Conservation (phyloP, 129 eudicot species). For the Kitagawia praeruptora region DNA sequence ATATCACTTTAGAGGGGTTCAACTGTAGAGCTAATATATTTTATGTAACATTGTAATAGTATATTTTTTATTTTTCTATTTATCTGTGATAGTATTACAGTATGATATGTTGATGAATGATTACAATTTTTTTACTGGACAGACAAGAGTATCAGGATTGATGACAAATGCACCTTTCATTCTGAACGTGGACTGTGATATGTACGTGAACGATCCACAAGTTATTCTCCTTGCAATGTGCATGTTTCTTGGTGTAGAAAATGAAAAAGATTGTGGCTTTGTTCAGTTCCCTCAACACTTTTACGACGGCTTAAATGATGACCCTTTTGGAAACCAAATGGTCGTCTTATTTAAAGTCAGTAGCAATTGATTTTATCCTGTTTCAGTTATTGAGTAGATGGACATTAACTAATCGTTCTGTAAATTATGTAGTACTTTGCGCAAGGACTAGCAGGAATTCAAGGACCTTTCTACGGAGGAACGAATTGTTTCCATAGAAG, state of each 20-base stretch:
- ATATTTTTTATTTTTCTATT: not conserved
- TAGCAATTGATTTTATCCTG: not conserved
- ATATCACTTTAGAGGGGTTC: no score
- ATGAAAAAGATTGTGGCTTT: conserved; percentile 31
- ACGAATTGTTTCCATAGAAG: conserved; percentile 53
- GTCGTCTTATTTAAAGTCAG: conserved; percentile 15
- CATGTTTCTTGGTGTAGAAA: conserved; percentile 26
- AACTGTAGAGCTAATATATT: not conserved
- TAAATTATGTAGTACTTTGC: conserved; percentile 11
- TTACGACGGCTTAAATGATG: conserved; percentile 49
- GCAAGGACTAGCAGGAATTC: conserved; percentile 33
- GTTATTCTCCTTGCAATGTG: conserved; percentile 68
- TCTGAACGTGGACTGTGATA: conserved; percentile 67
- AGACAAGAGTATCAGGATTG: conserved; percentile 66
- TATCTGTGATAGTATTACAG: not conserved
- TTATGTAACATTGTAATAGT: not conserved
- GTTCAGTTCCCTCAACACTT: conserved; percentile 60
- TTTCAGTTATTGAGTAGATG: not conserved
- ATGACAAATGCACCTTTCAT: conserved; percentile 72
- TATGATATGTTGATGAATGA: not conserved
- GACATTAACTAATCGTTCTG: not conserved
- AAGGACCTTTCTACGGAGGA: conserved; percentile 41
- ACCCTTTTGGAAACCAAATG: conserved; percentile 49
- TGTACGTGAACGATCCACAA: conserved; percentile 60
- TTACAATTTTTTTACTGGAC: conserved; percentile 1